Evolutionary conservation across 805 yeast species (phyloP).

Genomic region (Candida silvatica): DNA sequence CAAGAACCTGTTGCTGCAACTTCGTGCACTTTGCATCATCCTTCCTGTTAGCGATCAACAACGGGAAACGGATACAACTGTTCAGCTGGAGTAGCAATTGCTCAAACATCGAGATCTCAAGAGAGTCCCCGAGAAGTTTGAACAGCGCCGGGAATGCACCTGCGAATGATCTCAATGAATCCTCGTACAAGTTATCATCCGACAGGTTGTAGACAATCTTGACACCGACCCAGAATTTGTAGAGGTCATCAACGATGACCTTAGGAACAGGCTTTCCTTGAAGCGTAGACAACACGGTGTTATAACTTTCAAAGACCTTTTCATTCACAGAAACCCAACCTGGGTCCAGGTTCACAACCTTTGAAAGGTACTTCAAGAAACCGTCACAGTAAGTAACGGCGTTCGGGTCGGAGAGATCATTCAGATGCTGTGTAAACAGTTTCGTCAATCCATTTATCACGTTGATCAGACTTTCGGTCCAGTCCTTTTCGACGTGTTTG

Average conservation of each 20-base stretch:
- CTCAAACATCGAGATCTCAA: constrained; percentile 31
- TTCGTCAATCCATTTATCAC: constrained; percentile 60
- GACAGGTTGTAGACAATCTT: constrained; percentile 35
- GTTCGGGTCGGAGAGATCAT: constrained; percentile 20
- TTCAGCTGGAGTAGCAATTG: constrained; percentile 50
- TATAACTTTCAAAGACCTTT: constrained; percentile 45
- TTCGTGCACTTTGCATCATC: constrained; percentile 54
- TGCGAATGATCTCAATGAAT: constrained; percentile 48
- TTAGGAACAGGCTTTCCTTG: constrained; percentile 17
- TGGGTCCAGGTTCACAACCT: constrained; percentile 29
- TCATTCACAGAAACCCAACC: constrained; percentile 43
- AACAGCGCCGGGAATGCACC: constrained; percentile 38
- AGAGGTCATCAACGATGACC: constrained; percentile 30
- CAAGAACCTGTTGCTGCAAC: constrained; percentile 53
- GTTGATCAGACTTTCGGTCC: constrained; percentile 55
- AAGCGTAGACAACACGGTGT: constrained; percentile 35
- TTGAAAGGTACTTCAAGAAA: constrained; percentile 40
- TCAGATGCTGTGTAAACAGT: constrained; percentile 46
- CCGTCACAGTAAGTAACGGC: constrained; percentile 42
- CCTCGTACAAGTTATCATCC: constrained; percentile 39
- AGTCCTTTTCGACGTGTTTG: constrained; percentile 22
- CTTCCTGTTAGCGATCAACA: constrained; percentile 45
- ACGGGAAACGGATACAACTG: constrained; percentile 64
- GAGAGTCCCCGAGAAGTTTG: constrained; percentile 12
- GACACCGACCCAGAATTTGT: constrained; percentile 41